Base-by-base conservation (phyloP, 2,329 filamentous ascomycete genomes). In the Penicillium sp. region DNA sequence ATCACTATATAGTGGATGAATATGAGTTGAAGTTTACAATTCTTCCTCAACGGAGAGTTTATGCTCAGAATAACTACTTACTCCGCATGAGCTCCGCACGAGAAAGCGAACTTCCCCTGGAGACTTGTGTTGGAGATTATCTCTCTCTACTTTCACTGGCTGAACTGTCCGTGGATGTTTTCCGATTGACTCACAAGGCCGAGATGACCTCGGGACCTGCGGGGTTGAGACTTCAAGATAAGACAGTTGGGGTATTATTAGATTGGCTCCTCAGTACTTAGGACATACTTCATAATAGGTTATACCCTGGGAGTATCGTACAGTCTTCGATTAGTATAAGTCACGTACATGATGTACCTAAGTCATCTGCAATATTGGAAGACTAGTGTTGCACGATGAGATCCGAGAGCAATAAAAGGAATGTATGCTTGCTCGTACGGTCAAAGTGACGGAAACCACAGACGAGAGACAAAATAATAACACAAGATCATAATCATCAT, bases 81-180 rank as follows among this genome's bases (percentile, higher is more conserved):
- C 53, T 59, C 57, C 57, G 57, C 59, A 59, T 49, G 29, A 22
- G 45, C 53, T 55, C 57, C 47, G 34, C 56, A 49, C 39, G 24
- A 44, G 37, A 37, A 24, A 26, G 38, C 13, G 8, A 38, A 46
- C 14, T 34, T 3, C 13, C 34, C 29, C 22, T 39, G 39, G 47
- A 22, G 44, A 51, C 26, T 34, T 1, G n/a, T 24, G 7, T 20
- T 34, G 34, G 40, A 31, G 51, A 42, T 56, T 47, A 45, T 58
- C 52, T 34, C 40, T 54, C 58, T 52, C 50, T 43, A 50, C 35
- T 55, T 53, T 56, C 43, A 50, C 16, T 49, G 51, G 50, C 50
- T 47, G 50, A 44, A 59, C 18, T 16, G 26, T 50, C 56, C 58
- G 56, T 49, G 14, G 9, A 22, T 55, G 10, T 20, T 29, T 24